Evolutionary conservation across 352 stramenopile species (phyloP), one percentile per base, ranked within the genome.

Genomic region (Globisporangium splendens): DNA sequence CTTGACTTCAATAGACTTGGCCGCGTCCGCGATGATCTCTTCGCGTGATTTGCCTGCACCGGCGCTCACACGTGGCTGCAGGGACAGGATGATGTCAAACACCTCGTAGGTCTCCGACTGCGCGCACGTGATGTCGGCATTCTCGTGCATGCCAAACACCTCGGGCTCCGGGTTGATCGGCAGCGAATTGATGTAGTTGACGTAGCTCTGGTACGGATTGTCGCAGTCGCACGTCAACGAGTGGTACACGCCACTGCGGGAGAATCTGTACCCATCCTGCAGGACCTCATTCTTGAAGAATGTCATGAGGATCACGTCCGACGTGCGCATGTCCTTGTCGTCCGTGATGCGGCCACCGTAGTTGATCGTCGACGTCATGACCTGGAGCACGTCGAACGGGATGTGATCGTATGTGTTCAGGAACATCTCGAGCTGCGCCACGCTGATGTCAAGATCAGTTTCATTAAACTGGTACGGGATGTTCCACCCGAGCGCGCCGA

Each of bases 381-480:
- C 95, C 51, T 90, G 80, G 10, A 98, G 70, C 42, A 98, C 89
- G 28, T 91, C 79, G 65, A 91, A 95, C 10, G 85, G 86, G 24
- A 95, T 80, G 38, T 91, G 69, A 11, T 92, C 78, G 64, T 96
- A 95, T 43, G 86, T 89, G 55, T 96, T 82, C 22, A 96, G 53
- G 54, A 95, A 96, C 78, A 96, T 90, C 47, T 92, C 83, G 0
- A 96, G 73, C 54, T 94, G 83, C 6, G 84, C 80, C 15, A 86
- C 75, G 22, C 79, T 88, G 42, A 98, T 96, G 46, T 96, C 88
- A 33, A 98, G 73, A 65, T 98, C 95, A 0, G 95, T 98, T 48
- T 98, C 92, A 61, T 98, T 98, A 64, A 98, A 98, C 56, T 97
- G 90, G 75, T 98, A 98, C 13, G 93, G 93, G 33, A 98, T 98